Conservation (phyloP, 805 yeast genomes). For the Nakazawaea ambrosiae region DNA sequence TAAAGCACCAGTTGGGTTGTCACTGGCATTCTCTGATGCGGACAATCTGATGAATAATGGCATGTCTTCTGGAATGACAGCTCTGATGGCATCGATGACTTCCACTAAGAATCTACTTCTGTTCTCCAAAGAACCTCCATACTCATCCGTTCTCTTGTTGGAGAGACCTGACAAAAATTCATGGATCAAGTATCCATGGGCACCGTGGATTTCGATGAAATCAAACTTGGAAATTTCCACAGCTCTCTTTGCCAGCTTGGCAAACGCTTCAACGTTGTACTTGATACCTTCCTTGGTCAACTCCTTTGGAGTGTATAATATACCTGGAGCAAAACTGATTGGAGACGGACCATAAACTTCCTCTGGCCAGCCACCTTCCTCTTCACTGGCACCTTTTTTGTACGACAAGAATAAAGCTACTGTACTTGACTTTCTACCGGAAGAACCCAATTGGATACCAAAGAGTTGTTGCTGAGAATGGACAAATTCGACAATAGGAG, state of each 20-base stretch:
- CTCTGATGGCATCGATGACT: constrained; percentile 34
- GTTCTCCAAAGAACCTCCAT: constrained; percentile 59
- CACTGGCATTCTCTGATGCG: constrained; percentile 31
- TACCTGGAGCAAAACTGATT: constrained; percentile 19
- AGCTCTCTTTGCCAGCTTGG: constrained; percentile 41
- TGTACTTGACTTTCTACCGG: constrained; percentile 42
- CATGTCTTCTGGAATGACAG: constrained; percentile 30
- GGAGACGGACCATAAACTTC: constrained; percentile 41
- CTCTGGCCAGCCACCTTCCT: constrained; percentile 36
- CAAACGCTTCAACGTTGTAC: constrained; percentile 33
- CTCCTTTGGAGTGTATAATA: constrained; percentile 28
- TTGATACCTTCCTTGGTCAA: constrained; percentile 35
- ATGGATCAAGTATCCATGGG: constrained; percentile 53
- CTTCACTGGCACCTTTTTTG: constrained; percentile 23
- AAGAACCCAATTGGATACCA: constrained; percentile 51
- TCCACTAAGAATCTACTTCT: constrained; percentile 44
- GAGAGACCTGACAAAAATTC: constrained; percentile 38
- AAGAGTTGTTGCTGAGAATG: constrained; percentile 38
- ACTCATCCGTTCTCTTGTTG: constrained; percentile 53
- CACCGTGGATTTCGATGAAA: constrained; percentile 59
- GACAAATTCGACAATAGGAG: constrained; percentile 34
- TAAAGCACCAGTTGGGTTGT: constrained; percentile 33
- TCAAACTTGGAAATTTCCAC: constrained; percentile 46
- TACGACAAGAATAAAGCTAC: constrained; percentile 24
- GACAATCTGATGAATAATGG: constrained; percentile 44